phyloP scores from a whole-genome alignment of 2,329 filamentous ascomycete genomes.

The Emmonsiellopsis sp. region DNA sequence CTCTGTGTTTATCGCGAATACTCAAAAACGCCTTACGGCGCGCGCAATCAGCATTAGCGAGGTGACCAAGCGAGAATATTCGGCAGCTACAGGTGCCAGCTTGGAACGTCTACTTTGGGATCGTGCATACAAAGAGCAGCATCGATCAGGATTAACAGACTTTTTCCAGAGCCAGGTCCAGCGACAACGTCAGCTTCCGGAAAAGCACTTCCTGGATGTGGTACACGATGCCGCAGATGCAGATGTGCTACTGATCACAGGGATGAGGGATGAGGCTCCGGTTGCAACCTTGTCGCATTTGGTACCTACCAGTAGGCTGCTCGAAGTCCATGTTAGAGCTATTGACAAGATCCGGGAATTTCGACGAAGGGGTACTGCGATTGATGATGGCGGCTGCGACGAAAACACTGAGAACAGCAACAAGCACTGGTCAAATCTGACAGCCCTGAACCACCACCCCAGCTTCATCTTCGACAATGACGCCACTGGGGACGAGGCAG shows the following conservation, averaged over 20 bases:
- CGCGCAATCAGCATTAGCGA: slow-evolving; percentile 49
- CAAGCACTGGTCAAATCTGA: slow-evolving; percentile 15
- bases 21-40: slow-evolving; percentile 24
- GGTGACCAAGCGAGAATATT: slow-evolving; percentile 49
- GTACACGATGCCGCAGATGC: slow-evolving; percentile 34
- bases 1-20: slow-evolving; percentile 26
- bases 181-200: slow-evolving; percentile 37
- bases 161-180: slow-evolving; percentile 44
- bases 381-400: slow-evolving; percentile 10
- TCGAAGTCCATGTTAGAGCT: slow-evolving; percentile 46
- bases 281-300: slow-evolving; percentile 47
- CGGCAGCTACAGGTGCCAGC: slow-evolving; percentile 40
- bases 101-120: slow-evolving; percentile 41
- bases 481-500: slow-evolving; percentile 29
- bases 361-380: slow-evolving; percentile 26
- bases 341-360: slow-evolving; percentile 26
- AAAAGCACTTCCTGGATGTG: slow-evolving; percentile 44
- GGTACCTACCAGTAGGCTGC: slow-evolving; percentile 42
- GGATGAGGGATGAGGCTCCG: slow-evolving; percentile 54
- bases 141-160: slow-evolving; percentile 43
- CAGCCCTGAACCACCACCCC: slow-evolving; percentile 28
- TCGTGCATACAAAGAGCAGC: slow-evolving; percentile 54
- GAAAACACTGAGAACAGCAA: slow-evolving; percentile 12
- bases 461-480: slow-evolving; percentile 47
- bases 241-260: slow-evolving; percentile 54